phyloP scores from a whole-genome alignment of 805 yeast species.

The Priceomyces haplophilus region DNA sequence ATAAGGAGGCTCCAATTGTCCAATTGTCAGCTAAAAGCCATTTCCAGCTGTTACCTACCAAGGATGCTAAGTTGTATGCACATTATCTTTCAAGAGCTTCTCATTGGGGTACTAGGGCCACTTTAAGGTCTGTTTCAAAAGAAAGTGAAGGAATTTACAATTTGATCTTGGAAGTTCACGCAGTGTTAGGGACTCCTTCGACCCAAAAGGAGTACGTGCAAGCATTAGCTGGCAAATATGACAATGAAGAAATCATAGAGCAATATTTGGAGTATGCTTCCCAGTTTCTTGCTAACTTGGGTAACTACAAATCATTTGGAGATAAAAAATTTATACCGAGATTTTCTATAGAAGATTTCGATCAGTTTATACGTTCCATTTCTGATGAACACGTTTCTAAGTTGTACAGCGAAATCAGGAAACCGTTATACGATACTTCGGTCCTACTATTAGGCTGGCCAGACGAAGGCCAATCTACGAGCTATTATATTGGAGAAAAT shows the following conservation, averaged over 20 bases:
- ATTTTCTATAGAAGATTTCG: conserved; percentile 47
- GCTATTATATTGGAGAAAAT: conserved; percentile 56
- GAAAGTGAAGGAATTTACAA: conserved; percentile 78
- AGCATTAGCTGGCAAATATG: conserved; percentile 19
- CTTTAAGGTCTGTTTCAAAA: conserved; percentile 75
- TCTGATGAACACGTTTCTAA: conserved; percentile 31
- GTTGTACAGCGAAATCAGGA: conserved; percentile 43
- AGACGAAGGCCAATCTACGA: conserved; percentile 68
- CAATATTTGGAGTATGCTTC: conserved; percentile 70
- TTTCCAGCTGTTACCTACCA: conserved; percentile 59
- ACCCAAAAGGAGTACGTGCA: conserved; percentile 38
- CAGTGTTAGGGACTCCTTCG: conserved; percentile 43
- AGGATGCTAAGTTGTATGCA: conserved; percentile 65
- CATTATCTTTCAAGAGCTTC: conserved; percentile 82
- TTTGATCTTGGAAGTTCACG: conserved; percentile 59
- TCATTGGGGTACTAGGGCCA: conserved; percentile 79
- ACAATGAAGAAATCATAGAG: conserved; percentile 35
- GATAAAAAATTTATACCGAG: conserved; percentile 82
- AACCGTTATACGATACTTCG: conserved; percentile 49
- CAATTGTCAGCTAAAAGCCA: conserved; percentile 60
- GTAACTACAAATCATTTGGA: conserved; percentile 84
- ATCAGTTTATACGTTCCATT: conserved; percentile 38
- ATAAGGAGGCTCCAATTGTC: conserved; percentile 43
- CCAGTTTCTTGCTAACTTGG: conserved; percentile 70
- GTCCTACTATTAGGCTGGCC: conserved; percentile 71